Percentiles rank a stretch among this genome's conserved stretches.
phyloP scores from a whole-genome alignment of 495 filamentous ascomycete genomes.

The Aspergillus carlsbadensis region DNA sequence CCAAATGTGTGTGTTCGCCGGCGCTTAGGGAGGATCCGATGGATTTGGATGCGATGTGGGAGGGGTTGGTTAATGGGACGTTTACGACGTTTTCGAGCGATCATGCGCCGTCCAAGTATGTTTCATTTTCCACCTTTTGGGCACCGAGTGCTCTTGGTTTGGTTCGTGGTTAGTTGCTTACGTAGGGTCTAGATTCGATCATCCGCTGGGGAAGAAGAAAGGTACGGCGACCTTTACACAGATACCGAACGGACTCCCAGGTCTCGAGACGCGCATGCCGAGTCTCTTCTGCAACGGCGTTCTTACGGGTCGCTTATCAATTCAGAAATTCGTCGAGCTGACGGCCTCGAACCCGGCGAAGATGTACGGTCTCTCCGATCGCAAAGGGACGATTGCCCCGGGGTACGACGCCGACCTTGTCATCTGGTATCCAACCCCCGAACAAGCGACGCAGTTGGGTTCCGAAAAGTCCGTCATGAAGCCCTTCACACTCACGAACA shows the following conservation, averaged over 20 bases:
- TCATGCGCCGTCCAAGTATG: slow-evolving; percentile 38
- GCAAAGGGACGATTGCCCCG: slow-evolving; percentile 55
- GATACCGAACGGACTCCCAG: slow-evolving; percentile 59
- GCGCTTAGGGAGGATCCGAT: slow-evolving; percentile 34
- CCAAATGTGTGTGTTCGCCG: slow-evolving; percentile 51
- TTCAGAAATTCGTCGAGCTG: slow-evolving; percentile 59
- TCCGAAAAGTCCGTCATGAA: slow-evolving; percentile 20
- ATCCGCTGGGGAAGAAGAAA: slow-evolving; percentile 37
- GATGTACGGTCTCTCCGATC: slow-evolving; percentile 56
- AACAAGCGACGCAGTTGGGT: slow-evolving; percentile 8
- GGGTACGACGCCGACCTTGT: slow-evolving; percentile 52
- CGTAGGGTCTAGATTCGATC: slow-evolving; percentile 27
- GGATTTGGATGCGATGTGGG: slow-evolving; percentile 46
- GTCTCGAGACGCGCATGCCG: slow-evolving; percentile 58
- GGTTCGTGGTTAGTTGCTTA: too few species aligned
- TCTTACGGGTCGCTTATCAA: slow-evolving; percentile 39
- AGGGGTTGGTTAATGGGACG: slow-evolving; percentile 44
- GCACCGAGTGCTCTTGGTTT: too few species aligned
- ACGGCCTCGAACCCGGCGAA: slow-evolving; percentile 58
- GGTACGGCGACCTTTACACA: slow-evolving; percentile 34
- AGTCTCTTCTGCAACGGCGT: slow-evolving; percentile 36
- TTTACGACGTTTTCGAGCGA: slow-evolving; percentile 47
- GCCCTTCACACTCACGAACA: slow-evolving; percentile 45
- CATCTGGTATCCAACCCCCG: slow-evolving; percentile 38
- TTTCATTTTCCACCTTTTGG: not conserved